Evolutionary conservation across 1,284 basidiomycete genomes (phyloP).

Genomic region (Tilletia indica): DNA sequence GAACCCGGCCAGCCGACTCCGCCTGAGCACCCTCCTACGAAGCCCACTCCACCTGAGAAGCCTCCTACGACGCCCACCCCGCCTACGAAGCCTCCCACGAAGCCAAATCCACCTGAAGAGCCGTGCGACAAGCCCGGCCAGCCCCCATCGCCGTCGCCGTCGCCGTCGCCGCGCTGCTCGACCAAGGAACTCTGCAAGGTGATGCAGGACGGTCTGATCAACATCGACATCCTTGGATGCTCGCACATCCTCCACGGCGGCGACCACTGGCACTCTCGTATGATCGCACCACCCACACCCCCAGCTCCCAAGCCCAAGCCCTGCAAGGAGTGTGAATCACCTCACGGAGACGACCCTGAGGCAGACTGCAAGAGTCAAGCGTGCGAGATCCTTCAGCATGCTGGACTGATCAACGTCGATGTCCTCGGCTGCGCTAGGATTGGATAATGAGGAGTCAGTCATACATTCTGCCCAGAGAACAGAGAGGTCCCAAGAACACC

Average conservation of each 20-base stretch:
- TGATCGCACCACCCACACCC: background rate
- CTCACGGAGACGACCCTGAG: background rate
- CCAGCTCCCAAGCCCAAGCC: background rate
- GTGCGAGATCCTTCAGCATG: constrained; percentile 11
- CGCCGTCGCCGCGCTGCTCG: background rate
- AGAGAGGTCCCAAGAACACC: too few relatives aligned
- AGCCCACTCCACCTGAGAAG: too few relatives aligned
- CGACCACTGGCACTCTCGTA: background rate
- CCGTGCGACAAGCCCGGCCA: background rate
- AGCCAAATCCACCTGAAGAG: too few relatives aligned
- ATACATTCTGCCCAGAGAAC: too few relatives aligned
- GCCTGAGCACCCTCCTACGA: too few relatives aligned
- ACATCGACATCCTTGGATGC: constrained; percentile 13
- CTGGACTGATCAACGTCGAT: constrained; percentile 3
- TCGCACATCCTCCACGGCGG: background rate
- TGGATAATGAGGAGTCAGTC: too few relatives aligned
- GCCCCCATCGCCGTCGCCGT: background rate
- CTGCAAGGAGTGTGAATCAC: background rate
- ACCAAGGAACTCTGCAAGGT: constrained; percentile 8
- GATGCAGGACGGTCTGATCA: constrained; percentile 11
- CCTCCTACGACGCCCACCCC: too few relatives aligned
- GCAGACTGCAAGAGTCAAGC: constrained; percentile 1
- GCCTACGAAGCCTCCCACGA: too few relatives aligned
- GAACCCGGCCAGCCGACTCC: background rate
- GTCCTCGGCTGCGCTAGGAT: background rate